These are phyloP conservation scores for Tetraselmis striata DNA, from an alignment of 139 green algal species.

Conservation along the genomic window DNA sequence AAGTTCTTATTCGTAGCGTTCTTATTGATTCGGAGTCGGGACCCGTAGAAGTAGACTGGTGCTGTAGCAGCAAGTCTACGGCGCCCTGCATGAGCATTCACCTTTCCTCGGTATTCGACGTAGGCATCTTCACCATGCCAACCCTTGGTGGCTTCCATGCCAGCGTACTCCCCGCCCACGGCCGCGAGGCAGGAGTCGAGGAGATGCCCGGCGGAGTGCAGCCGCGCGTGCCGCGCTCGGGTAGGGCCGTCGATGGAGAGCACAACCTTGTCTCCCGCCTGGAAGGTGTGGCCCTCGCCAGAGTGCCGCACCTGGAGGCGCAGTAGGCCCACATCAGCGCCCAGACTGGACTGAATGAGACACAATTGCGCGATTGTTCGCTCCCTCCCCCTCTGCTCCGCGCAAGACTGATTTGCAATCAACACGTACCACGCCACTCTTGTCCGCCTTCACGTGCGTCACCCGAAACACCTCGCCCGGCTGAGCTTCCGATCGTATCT, in stretches of 20 bases:
- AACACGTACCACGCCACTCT: slow-evolving; percentile 1
- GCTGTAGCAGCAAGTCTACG: too few relatives aligned
- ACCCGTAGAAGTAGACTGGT: too few relatives aligned
- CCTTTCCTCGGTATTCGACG: slow-evolving; percentile 21
- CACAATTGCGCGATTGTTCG: too few relatives aligned
- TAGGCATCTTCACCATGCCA: slow-evolving; percentile 5
- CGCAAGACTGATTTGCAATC: too few relatives aligned
- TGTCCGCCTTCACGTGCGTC: neutral
- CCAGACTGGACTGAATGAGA: too few relatives aligned
- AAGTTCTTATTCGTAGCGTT: too few relatives aligned
- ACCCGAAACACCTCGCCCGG: neutral
- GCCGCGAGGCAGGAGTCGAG: slow-evolving; percentile 6
- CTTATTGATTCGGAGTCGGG: too few relatives aligned
- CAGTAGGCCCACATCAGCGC: too few relatives aligned
- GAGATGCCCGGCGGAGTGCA: slow-evolving; percentile 17
- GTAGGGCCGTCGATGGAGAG: neutral
- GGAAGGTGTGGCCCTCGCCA: neutral
- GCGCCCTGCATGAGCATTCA: neutral
- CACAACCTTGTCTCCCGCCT: neutral
- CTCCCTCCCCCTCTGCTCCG: too few relatives aligned
- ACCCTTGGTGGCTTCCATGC: slow-evolving; percentile 11
- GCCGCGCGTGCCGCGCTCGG: slow-evolving; percentile 1
- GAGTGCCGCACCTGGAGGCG: too few relatives aligned
- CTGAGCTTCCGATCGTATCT: neutral
- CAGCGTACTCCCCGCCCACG: neutral